Evolutionary conservation across 2,329 filamentous ascomycete species (phyloP), one percentile per base, ranked within the genome.

Genomic region (Phoma sp.): DNA sequence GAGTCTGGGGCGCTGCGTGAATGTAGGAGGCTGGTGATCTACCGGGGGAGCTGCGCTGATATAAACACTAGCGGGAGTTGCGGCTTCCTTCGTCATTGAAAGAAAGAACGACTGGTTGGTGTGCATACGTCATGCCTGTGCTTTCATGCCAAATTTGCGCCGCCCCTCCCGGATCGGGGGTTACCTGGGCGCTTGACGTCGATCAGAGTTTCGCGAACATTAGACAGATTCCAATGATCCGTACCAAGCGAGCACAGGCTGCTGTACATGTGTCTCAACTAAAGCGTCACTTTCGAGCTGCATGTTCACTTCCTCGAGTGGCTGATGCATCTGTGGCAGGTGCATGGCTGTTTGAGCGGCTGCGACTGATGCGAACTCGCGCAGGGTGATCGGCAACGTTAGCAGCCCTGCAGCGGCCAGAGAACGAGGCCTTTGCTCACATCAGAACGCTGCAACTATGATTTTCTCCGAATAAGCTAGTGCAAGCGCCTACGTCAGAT

Each of bases 71-170:
- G 54, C 49, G 48, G 48, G 43, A 22, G 43, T 45, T 57, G 43
- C 54, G 54, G 54, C 43, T 52, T 52, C 48, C 54, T 49, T 51
- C 54, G 54, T 57, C 54, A 57, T 57, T 39, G 54, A 32, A 19
- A 15, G 19, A 19, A 45, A 24, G 29, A 47, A 48, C 27, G 47
- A 48, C 38, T 51, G 48, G 54, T 46, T 55, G 32, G 25, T 29
- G 40, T 51, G 52, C 48, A 49, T 57, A 57, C 49, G 37, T 43
- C 46, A 43, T 35, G 31, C 31, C 31, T 8, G 36, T 35, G 37
- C 37, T 49, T 29, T n/a, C n/a, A 31, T 38, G 45, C 40, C 29
- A 47, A 40, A 44, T 19, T 27, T 32, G 21, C 15, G 49, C 54
- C 54, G 43, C 43, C 35, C 9, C 25, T 52, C 22, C 54, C 49